These are phyloP conservation scores for Ziziphus jujuba DNA, from an alignment of 306 rosid genomes.

Conservation along the genomic window DNA sequence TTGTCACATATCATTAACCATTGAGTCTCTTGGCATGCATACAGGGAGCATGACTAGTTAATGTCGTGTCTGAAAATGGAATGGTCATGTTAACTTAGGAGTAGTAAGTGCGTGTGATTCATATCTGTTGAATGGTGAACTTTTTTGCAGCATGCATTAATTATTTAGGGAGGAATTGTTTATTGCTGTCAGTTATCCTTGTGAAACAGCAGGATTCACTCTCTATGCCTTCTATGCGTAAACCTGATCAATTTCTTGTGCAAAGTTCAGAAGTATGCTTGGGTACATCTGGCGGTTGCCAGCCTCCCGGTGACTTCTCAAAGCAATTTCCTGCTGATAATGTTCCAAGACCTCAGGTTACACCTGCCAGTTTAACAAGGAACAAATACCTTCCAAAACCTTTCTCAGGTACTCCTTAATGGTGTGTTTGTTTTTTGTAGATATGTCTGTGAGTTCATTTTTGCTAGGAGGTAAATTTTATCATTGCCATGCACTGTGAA, in stretches of 20 bases:
- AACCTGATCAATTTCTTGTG: slow-evolving; percentile 46
- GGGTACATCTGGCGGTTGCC: slow-evolving; percentile 40
- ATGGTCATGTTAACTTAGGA: background rate
- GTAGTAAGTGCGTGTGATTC: background rate
- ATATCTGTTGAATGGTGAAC: background rate
- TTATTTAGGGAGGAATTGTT: slow-evolving; percentile 25
- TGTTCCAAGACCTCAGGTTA: slow-evolving; percentile 58
- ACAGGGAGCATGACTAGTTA: background rate
- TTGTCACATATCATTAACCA: background rate
- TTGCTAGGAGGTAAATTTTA: background rate
- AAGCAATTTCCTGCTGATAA: slow-evolving; percentile 61
- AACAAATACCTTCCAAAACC: slow-evolving; percentile 58
- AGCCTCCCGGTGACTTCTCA: slow-evolving; percentile 46
- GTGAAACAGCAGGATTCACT: slow-evolving; percentile 49
- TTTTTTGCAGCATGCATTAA: slow-evolving; percentile 15
- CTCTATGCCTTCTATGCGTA: slow-evolving; percentile 38
- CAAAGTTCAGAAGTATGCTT: slow-evolving; percentile 54
- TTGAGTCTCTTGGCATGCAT: background rate
- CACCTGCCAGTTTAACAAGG: slow-evolving; percentile 60
- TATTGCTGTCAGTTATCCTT: slow-evolving; percentile 21
- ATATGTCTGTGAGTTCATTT: background rate
- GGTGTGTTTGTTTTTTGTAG: background rate
- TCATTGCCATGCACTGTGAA: slow-evolving; percentile 11
- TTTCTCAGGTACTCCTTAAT: slow-evolving; percentile 57
- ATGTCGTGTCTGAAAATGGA: background rate